Evolutionary conservation across 1,284 basidiomycete species (phyloP), one percentile per base, ranked within the genome.

Genomic region (Moesziomyces sp.): DNA sequence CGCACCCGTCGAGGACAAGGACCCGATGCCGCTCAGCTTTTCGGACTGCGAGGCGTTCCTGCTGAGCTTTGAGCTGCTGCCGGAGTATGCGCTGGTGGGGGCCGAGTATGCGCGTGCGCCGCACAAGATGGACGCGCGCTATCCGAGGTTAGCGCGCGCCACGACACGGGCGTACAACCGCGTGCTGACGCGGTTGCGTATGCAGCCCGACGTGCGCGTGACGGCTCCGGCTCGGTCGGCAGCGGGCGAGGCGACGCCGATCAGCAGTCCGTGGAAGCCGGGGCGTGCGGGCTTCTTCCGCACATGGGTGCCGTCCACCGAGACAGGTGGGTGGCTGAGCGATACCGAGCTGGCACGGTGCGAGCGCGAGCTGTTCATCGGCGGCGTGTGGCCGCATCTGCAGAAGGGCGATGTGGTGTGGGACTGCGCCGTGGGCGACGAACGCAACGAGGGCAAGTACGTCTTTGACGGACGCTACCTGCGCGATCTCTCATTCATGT

Each of bases 341-440:
- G 76, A 80, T 55, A 69, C 66, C 5, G 81, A 83, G 65, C 55
- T 84, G 24, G 69, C 76, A 18, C 52, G 70, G 16, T 75, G 79
- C 46, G 81, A 84, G 70, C 55, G 76, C 8, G 80, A 84, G 67
- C 77, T 84, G n/a, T 83, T 81, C 70, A 68, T 78, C 42, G 74
- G 81, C 30, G 82, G 84, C 16, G 52, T 80, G 3, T 85, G 85
- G 85, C 66, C 71, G 9, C 65, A 82, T 24, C 65, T 81, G 9
- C 71, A 75, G 62, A 69, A 69, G 16, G 86, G 86, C 1, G 86
- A 86, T 59, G 74, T 86, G 48, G 83, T 85, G 11, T 74, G 77
- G 54, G 85, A 86, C 71, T 72, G 75, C 21, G 85, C 85, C 0
- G 63, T 84, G 5, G 80, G 76, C 11, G 80, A 82, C 43, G 56